phyloP scores from a whole-genome alignment of 192 early-diverging fungal genomes.

The Chytriomyces sp. region DNA sequence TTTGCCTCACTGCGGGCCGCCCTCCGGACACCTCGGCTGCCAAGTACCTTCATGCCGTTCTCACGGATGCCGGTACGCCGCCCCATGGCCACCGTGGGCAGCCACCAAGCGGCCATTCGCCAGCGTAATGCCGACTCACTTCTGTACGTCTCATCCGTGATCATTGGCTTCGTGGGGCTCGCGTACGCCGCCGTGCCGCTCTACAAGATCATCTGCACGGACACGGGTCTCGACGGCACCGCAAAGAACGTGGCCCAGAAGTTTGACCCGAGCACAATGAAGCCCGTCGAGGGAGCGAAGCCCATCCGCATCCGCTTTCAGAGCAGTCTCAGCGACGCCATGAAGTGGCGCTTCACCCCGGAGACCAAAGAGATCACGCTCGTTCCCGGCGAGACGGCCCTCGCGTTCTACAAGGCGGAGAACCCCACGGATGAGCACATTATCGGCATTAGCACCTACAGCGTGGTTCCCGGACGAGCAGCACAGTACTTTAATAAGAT shows the following conservation, averaged over 20 bases:
- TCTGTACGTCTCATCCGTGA: conserved; percentile 74
- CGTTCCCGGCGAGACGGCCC: conserved; percentile 93
- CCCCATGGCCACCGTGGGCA: too few relatives aligned
- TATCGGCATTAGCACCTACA: conserved; percentile 95
- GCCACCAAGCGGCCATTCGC: neutral
- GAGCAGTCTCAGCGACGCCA: conserved; percentile 67
- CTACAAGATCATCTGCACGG: conserved; percentile 91
- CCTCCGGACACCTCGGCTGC: too few relatives aligned
- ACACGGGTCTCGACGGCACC: conserved; percentile 91
- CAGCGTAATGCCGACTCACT: neutral
- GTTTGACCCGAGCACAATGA: conserved; percentile 67
- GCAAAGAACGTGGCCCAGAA: conserved; percentile 65
- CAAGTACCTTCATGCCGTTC: too few relatives aligned
- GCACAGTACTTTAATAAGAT: conserved; percentile 98
- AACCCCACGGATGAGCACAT: conserved; percentile 84
- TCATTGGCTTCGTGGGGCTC: conserved; percentile 82
- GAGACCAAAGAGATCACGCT: conserved; percentile 84
- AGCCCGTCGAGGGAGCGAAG: conserved; percentile 60
- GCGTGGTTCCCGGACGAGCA: conserved; percentile 88
- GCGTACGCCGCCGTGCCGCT: conserved; percentile 94
- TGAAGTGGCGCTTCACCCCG: conserved; percentile 91
- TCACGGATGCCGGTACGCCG: too few relatives aligned
- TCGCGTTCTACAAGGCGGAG: conserved; percentile 95
- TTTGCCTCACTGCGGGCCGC: too few relatives aligned
- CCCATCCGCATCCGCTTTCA: conserved; percentile 65